These are phyloP conservation scores for Schizosaccharomyces octosporus DNA, from an alignment of 805 yeast species.

Conservation along the genomic window DNA sequence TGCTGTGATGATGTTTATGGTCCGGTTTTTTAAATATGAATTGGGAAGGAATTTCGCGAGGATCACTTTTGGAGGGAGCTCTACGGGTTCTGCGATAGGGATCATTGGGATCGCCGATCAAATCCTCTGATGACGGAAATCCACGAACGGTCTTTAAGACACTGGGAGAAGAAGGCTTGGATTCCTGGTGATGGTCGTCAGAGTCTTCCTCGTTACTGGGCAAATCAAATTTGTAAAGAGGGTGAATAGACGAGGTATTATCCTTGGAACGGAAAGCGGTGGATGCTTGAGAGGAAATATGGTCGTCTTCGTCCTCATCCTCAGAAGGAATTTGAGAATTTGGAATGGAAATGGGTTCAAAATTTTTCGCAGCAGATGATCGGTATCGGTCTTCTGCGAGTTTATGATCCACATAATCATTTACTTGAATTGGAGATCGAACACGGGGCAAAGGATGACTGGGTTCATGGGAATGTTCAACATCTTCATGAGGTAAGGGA, in stretches of 20 bases:
- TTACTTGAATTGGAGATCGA: neutral
- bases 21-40: conserved; percentile 12
- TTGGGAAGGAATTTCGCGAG: conserved; percentile 14
- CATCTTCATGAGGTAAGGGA: too few species aligned
- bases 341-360: neutral
- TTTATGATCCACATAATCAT: neutral
- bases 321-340: neutral
- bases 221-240: neutral
- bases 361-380: neutral
- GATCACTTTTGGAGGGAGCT: conserved; percentile 8
- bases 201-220: neutral
- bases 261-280: neutral
- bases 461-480: neutral
- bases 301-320: neutral
- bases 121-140: neutral
- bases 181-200: neutral
- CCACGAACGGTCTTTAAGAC: neutral
- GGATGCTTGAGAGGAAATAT: neutral
- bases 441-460: neutral
- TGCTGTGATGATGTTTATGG: neutral
- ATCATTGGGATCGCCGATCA: conserved; percentile 8
- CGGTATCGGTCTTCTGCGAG: neutral
- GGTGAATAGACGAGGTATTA: neutral
- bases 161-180: too few species aligned
- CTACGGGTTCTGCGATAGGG: conserved; percentile 15